Conservation (phyloP, 768 basidiomycete species). For the Leucocoprinus sp. region DNA sequence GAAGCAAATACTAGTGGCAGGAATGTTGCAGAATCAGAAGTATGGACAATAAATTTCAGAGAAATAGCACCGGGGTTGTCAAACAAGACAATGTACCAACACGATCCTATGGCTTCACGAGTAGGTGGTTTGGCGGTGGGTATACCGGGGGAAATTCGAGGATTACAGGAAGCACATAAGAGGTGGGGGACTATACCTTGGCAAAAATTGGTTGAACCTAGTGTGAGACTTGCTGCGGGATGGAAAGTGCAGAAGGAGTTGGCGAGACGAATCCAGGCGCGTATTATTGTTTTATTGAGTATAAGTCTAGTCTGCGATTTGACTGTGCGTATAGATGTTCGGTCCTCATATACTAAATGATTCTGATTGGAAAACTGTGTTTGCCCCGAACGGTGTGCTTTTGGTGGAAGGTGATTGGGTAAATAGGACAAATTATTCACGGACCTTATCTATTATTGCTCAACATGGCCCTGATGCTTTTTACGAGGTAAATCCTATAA, state of each 20-base stretch:
- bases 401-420: constrained; percentile 72
- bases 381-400: constrained; percentile 68
- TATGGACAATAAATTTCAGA: constrained; percentile 78
- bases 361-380: constrained; percentile 75
- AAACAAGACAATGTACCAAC: constrained; percentile 69
- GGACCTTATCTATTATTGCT: constrained; percentile 69
- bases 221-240: constrained; percentile 62
- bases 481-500: constrained; percentile 48
- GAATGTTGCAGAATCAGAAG: constrained; percentile 35
- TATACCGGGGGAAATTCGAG: constrained; percentile 86
- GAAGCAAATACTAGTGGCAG: too few relatives aligned
- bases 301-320: background rate
- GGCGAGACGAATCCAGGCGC: constrained; percentile 47
- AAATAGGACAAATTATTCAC: constrained; percentile 63
- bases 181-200: constrained; percentile 81
- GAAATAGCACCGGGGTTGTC: constrained; percentile 75
- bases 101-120: constrained; percentile 42
- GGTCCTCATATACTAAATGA: constrained; percentile 51
- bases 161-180: constrained; percentile 74
- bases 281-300: background rate
- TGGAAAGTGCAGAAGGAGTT: constrained; percentile 80
- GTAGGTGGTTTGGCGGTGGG: constrained; percentile 84
- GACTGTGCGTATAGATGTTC: constrained; percentile 21
- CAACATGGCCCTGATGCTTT: constrained; percentile 72
- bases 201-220: constrained; percentile 72